These are phyloP conservation scores for Fraxinus latifolia DNA, from an alignment of 305 asterid genomes.

Conservation along the genomic window DNA sequence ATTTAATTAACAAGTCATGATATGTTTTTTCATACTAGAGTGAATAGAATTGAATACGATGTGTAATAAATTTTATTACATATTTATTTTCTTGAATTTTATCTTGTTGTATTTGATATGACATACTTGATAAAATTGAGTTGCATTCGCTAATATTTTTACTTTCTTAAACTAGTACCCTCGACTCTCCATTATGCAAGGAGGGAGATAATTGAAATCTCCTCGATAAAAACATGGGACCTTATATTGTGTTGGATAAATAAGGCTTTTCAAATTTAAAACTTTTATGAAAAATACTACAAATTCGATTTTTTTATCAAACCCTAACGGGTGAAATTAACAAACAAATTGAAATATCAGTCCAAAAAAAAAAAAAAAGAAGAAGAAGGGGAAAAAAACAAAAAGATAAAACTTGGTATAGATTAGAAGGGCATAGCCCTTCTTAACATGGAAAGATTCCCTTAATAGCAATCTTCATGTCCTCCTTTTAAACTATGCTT, in stretches of 20 bases:
- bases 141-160: neutral
- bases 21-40: neutral
- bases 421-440: neutral
- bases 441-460: slow-evolving; percentile 38
- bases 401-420: slow-evolving; percentile 7
- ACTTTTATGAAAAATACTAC: neutral
- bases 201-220: neutral
- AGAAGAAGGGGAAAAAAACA: neutral
- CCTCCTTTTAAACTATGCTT: neutral
- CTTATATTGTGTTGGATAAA: neutral
- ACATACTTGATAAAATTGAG: neutral
- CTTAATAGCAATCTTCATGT: slow-evolving; percentile 1
- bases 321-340: neutral
- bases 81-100: neutral
- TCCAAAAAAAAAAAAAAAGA: neutral
- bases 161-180: neutral
- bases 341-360: neutral
- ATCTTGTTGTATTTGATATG: neutral
- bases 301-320: too few species aligned
- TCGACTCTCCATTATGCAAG: neutral
- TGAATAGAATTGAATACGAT: neutral
- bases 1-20: neutral
- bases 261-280: neutral
- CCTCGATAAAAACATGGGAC: neutral
- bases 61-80: neutral